Evolutionary conservation across 2,329 filamentous ascomycete genomes (phyloP).

Genomic region (Cephalotrichum gorgonifer): DNA sequence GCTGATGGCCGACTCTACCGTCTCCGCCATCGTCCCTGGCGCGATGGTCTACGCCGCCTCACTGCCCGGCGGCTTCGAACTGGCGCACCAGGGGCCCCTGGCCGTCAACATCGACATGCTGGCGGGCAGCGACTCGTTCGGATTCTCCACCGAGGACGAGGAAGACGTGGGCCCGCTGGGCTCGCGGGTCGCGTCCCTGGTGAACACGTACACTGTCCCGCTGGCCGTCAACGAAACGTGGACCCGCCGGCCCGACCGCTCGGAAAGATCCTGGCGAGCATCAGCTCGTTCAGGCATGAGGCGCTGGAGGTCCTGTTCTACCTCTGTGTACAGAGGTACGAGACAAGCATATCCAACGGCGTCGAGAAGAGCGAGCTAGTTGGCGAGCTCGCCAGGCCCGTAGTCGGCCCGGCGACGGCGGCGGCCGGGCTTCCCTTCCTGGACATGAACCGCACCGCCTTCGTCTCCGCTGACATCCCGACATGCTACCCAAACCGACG

Average conservation of each 20-base stretch:
- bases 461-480: neutral
- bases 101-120: slow-evolving; percentile 1
- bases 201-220: neutral
- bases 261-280: too few species aligned
- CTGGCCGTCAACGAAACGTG: too few species aligned
- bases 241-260: too few species aligned
- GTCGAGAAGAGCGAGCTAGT: neutral
- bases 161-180: neutral
- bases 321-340: slow-evolving; percentile 1
- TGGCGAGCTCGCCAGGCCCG: neutral
- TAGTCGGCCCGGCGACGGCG: neutral
- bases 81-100: neutral
- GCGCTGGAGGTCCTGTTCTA: neutral
- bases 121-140: neutral
- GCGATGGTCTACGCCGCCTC: neutral
- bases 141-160: too few species aligned
- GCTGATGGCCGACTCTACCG: too few species aligned
- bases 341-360: neutral
- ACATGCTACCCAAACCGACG: neutral
- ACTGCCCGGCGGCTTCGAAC: neutral
- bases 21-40: too few species aligned
- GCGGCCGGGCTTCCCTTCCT: too few species aligned
- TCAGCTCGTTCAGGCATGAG: too few species aligned
- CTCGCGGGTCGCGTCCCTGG: neutral
- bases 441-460: neutral